A percentile compares a stretch with the other conserved stretches of the same genome.
phyloP scores from a whole-genome alignment of 768 basidiomycete species.

The Suillus americanus region DNA sequence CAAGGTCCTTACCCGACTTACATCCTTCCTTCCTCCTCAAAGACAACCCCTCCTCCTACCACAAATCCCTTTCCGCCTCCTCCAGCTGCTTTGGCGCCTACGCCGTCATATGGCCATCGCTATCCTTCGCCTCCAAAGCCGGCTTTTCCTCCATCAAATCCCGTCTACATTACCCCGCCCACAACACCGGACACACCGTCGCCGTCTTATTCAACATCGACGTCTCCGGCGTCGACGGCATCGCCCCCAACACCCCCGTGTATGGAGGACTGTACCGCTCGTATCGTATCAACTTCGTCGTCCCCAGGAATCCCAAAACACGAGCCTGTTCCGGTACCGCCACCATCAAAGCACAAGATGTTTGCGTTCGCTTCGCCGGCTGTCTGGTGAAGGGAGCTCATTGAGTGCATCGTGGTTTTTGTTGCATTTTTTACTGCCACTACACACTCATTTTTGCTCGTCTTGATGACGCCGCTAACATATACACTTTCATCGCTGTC shows the following conservation, averaged over 20 bases:
- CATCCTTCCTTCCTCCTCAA: constrained; percentile 59
- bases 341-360: constrained; percentile 54
- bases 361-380: constrained; percentile 64
- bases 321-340: constrained; percentile 23
- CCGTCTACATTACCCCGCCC: constrained; percentile 28
- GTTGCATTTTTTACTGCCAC: constrained; percentile 23
- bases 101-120: constrained; percentile 28
- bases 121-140: constrained; percentile 35
- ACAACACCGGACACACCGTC: constrained; percentile 56
- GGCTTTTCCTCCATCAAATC: background rate
- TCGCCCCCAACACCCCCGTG: constrained; percentile 61
- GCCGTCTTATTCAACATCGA: constrained; percentile 47
- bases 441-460: constrained; percentile 17
- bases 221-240: constrained; percentile 61
- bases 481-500: constrained; percentile 17
- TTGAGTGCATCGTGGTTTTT: constrained; percentile 12
- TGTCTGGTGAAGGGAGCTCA: constrained; percentile 65
- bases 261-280: constrained; percentile 49
- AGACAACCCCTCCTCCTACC: constrained; percentile 44
- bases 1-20: constrained; percentile 63
- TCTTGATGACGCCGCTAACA: constrained; percentile 33
- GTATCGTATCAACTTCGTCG: constrained; percentile 42
- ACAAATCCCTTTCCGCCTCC: constrained; percentile 35
- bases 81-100: constrained; percentile 26
- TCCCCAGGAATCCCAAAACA: constrained; percentile 31